These are phyloP conservation scores for Blastocystis sp. DNA, from an alignment of 352 stramenopile genomes.

Conservation along the genomic window DNA sequence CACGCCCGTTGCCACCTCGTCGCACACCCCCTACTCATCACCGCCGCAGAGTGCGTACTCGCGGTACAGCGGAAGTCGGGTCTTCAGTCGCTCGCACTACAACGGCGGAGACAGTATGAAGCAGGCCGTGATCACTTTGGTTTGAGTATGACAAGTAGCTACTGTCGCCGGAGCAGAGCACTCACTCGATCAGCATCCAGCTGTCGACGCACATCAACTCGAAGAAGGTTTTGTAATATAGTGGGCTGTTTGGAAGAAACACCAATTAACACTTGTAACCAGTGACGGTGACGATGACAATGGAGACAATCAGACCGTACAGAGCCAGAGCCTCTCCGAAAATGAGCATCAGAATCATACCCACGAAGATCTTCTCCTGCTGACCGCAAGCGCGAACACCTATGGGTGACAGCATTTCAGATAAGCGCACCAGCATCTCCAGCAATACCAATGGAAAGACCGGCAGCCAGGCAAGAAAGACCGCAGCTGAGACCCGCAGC, in stretches of 20 bases:
- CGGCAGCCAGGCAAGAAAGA: slow-evolving; percentile 79
- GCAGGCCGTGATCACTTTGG: not conserved
- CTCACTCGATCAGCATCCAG: slow-evolving; percentile 23
- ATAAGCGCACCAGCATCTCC: slow-evolving; percentile 78
- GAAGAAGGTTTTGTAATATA: slow-evolving; percentile 61
- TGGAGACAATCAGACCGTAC: slow-evolving; percentile 90
- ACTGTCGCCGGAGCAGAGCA: not conserved
- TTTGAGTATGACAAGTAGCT: slow-evolving; percentile 2
- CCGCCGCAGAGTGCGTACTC: not conserved
- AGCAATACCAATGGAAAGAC: slow-evolving; percentile 83
- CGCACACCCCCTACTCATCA: not conserved
- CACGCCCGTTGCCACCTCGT: not conserved
- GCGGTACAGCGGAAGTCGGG: not conserved
- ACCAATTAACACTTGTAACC: slow-evolving; percentile 13
- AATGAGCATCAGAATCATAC: slow-evolving; percentile 98
- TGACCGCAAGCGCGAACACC: slow-evolving; percentile 91
- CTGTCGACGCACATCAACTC: slow-evolving; percentile 28
- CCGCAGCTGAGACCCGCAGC: slow-evolving; percentile 81
- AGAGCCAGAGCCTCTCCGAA: slow-evolving; percentile 94
- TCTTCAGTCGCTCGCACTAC: not conserved
- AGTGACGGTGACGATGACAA: slow-evolving; percentile 78
- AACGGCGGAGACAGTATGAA: not conserved
- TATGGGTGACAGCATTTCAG: slow-evolving; percentile 71
- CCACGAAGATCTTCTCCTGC: slow-evolving; percentile 95
- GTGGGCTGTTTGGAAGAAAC: slow-evolving; percentile 15